A percentile compares a stretch with the other conserved stretches of the same genome.
Conservation (phyloP, 768 basidiomycete species). For the Lactarius sanguifluus region DNA sequence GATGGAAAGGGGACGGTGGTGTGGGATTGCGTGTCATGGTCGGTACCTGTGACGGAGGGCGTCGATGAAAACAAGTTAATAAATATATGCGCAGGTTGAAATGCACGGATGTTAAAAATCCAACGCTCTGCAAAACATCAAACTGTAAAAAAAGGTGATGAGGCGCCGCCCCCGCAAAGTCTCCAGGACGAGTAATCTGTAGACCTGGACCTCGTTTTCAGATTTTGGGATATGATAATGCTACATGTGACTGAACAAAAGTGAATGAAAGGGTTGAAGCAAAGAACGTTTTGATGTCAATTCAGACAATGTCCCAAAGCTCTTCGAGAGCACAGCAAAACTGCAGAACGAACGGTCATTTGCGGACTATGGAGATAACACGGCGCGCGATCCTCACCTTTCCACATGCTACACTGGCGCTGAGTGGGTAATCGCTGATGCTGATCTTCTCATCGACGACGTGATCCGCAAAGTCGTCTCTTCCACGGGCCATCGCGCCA, state of each 20-base stretch:
- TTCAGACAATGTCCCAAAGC: slow-evolving; percentile 87
- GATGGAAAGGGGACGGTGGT: neutral
- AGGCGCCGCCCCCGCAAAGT: neutral
- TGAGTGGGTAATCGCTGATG: slow-evolving; percentile 91
- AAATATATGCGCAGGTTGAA: slow-evolving; percentile 36
- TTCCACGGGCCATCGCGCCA: slow-evolving; percentile 96
- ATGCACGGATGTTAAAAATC: slow-evolving; percentile 30
- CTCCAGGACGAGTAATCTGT: neutral
- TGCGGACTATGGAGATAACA: neutral
- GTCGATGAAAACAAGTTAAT: slow-evolving; percentile 17
- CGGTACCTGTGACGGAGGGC: slow-evolving; percentile 6
- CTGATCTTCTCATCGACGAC: slow-evolving; percentile 95
- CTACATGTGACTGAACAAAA: slow-evolving; percentile 11
- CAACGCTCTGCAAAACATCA: slow-evolving; percentile 25
- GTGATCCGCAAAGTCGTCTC: slow-evolving; percentile 95
- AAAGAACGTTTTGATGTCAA: neutral
- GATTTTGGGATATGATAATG: slow-evolving; percentile 12
- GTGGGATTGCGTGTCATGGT: slow-evolving; percentile 3
- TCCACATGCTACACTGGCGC: slow-evolving; percentile 93
- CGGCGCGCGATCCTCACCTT: slow-evolving; percentile 61
- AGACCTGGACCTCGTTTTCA: slow-evolving; percentile 8
- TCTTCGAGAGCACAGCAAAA: slow-evolving; percentile 93
- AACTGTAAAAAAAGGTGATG: neutral
- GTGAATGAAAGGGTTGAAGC: neutral
- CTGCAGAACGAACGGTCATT: slow-evolving; percentile 39